These are phyloP conservation scores for Phytophthora hybrid DNA, from an alignment of 352 stramenopile genomes.

Conservation along the genomic window DNA sequence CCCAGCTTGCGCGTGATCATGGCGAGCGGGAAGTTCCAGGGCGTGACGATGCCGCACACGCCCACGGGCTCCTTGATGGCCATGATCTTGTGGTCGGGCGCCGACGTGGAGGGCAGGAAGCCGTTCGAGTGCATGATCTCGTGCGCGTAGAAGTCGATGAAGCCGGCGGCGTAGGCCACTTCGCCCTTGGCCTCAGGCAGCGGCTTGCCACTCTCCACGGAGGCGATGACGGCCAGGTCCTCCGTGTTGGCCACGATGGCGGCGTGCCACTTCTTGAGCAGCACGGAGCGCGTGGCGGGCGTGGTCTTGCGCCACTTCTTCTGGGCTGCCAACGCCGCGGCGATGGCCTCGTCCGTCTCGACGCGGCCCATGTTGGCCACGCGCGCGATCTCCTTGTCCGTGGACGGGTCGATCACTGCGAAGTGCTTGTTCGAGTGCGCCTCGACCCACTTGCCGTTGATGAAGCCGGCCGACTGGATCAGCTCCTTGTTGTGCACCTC, in stretches of 20 bases:
- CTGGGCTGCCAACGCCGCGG: slow-evolving; percentile 67
- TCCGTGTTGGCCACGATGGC: slow-evolving; percentile 74
- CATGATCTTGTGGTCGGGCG: slow-evolving; percentile 71
- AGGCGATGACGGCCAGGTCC: slow-evolving; percentile 94
- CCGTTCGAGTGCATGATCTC: slow-evolving; percentile 92
- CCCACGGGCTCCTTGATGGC: slow-evolving; percentile 94
- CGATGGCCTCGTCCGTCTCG: slow-evolving; percentile 82
- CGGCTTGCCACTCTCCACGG: slow-evolving; percentile 97
- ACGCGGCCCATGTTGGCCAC: slow-evolving; percentile 74
- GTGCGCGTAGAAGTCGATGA: slow-evolving; percentile 97
- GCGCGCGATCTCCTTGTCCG: slow-evolving; percentile 70
- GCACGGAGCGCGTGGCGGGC: slow-evolving; percentile 54
- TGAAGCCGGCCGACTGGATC: slow-evolving; percentile 80
- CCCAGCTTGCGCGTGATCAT: slow-evolving; percentile 98
- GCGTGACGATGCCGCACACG: slow-evolving; percentile 95
- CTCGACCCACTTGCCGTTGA: slow-evolving; percentile 82
- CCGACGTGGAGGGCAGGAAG: slow-evolving; percentile 75
- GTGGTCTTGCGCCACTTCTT: slow-evolving; percentile 68
- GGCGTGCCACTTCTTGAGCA: slow-evolving; percentile 87
- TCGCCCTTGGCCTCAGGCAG: slow-evolving; percentile 94
- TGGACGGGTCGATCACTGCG: slow-evolving; percentile 79
- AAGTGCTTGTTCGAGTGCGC: slow-evolving; percentile 64
- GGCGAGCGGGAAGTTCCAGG: slow-evolving; percentile 99
- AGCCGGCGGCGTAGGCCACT: slow-evolving; percentile 94
- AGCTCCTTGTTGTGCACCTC: slow-evolving; percentile 71